Evolutionary conservation across 805 yeast species (phyloP).

Genomic region (Ogataea haglerorum): DNA sequence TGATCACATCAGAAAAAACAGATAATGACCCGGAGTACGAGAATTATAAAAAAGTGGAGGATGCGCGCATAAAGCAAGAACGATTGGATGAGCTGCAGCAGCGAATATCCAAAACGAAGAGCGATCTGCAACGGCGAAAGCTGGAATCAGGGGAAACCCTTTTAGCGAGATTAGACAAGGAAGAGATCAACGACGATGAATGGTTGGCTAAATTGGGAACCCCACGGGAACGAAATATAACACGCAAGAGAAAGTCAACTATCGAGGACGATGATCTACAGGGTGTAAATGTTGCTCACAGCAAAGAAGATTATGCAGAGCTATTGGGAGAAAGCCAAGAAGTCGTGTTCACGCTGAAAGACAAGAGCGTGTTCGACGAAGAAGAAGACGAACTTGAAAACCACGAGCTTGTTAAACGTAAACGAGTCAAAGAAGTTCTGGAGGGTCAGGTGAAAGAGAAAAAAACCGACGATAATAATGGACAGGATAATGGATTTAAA

Average conservation of each 20-base stretch:
- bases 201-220: constrained; percentile 31
- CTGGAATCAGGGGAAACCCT: constrained; percentile 25
- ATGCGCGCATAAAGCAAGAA: constrained; percentile 31
- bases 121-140: constrained; percentile 22
- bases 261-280: constrained; percentile 16
- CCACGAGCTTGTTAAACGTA: constrained; percentile 17
- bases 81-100: constrained; percentile 24
- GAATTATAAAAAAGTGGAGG: constrained; percentile 36
- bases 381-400: constrained; percentile 42
- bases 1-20: constrained; percentile 31
- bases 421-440: constrained; percentile 20
- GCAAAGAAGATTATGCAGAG: constrained; percentile 36
- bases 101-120: constrained; percentile 14
- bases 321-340: constrained; percentile 31
- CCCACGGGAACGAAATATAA: constrained; percentile 7
- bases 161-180: constrained; percentile 26
- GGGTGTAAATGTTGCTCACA: constrained; percentile 45
- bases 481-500: constrained; percentile 23
- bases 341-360: constrained; percentile 57
- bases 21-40: constrained; percentile 30
- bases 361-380: constrained; percentile 37
- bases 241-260: constrained; percentile 4
- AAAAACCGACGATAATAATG: constrained; percentile 35
- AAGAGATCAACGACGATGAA: constrained; percentile 35
- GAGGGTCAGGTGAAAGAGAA: constrained; percentile 9